Evolutionary conservation across 352 stramenopile genomes (phyloP).

Genomic region (Pythium diclinum): DNA sequence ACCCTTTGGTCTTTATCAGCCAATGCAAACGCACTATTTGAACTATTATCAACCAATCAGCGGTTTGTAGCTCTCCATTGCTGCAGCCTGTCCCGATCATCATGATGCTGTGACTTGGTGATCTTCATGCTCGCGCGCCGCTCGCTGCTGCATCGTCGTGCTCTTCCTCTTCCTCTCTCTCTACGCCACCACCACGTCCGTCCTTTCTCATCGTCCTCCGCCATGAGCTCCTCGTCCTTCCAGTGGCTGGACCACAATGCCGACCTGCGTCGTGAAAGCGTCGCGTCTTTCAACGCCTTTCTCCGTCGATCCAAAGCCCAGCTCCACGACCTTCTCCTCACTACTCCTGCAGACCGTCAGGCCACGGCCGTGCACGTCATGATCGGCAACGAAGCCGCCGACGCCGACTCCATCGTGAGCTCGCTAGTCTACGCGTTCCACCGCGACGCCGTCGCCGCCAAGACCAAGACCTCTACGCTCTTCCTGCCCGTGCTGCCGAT

Average conservation of each 20-base stretch:
- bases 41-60: slow-evolving; percentile 14
- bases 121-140: slow-evolving; percentile 12
- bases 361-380: slow-evolving; percentile 45
- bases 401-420: slow-evolving; percentile 84
- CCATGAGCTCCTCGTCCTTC: slow-evolving; percentile 25
- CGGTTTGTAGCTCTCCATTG: not conserved
- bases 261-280: slow-evolving; percentile 18
- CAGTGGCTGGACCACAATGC: slow-evolving; percentile 21
- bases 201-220: not conserved
- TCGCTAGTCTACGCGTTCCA: slow-evolving; percentile 63
- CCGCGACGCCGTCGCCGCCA: slow-evolving; percentile 24
- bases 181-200: not conserved
- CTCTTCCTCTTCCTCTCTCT: not conserved
- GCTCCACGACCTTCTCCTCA: slow-evolving; percentile 1
- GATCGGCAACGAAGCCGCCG: slow-evolving; percentile 77
- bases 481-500: slow-evolving; percentile 64
- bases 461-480: slow-evolving; percentile 18
- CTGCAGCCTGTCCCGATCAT: not conserved
- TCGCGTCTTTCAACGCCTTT: slow-evolving; percentile 25
- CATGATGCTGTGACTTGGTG: not conserved
- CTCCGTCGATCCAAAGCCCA: slow-evolving; percentile 1
- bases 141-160: not conserved
- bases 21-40: not conserved
- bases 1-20: too few species aligned
- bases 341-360: too few species aligned